Base-by-base conservation (phyloP, 257 asterid genomes). In the Cordia subcordata region DNA sequence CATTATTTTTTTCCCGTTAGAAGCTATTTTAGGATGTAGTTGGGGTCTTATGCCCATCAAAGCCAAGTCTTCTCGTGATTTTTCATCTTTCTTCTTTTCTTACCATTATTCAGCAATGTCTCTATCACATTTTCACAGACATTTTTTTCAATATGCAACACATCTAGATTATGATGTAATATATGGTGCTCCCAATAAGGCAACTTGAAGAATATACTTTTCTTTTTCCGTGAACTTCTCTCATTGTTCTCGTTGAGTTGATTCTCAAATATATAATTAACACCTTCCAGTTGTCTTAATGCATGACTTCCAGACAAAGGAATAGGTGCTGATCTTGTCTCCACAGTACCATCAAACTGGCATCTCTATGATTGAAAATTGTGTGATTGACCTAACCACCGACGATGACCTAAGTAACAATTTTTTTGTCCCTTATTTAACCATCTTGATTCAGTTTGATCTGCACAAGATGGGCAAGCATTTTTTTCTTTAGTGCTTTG, bases 51-150 rank as follows among this genome's bases (percentile, higher is more conserved):
- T 46, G 1, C 23, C n/a, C 35, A 65, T 46, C 1, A 21, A 44
- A 11, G 17, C 49, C 5, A 56, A 17, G 20, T 65, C 70, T 19
- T 15, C 13, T 17, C 40, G 14, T 44, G 70, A n/a, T 27, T 65
- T 46, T 13, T 27, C 18, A 10, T 12, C n/a, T 55, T 18, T 40
- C 60, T 16, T 46, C 35, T 65, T 32, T 56, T 46, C 47, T 55
- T 19, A 37, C 70, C 63, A 13, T 55, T 45, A 10, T 55, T 58
- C 10, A 65, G 16, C 55, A 45, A 27, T 1, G 32, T 65, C 3
- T 32, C 63, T 8, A 65, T 3, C n/a, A 55, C 15, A 65, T n/a
- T 56, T 33, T 65, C 64, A 33, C 69, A 54, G 2, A 64, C 57
- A 44, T 64, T 64, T 35, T 27, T 64, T 37, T 64, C 27, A 2